Percentiles rank a stretch among this genome's conserved stretches.
phyloP scores from a whole-genome alignment of 345 rosid species.

The Citrus cavaleriei region DNA sequence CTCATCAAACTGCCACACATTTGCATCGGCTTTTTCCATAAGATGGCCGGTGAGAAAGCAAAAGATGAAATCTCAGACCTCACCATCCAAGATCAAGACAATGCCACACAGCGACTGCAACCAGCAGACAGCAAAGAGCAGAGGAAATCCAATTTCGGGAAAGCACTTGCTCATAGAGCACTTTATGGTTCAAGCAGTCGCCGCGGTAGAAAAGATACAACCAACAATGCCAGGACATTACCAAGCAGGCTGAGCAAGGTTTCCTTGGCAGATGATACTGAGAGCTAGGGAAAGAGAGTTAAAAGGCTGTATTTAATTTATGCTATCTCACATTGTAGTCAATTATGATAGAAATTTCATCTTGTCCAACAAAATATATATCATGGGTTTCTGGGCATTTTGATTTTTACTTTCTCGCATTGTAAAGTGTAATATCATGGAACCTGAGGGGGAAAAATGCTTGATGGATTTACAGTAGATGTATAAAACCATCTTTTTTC shows the following conservation, averaged over 20 bases:
- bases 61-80: conserved; percentile 18
- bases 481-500: not conserved
- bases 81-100: conserved; percentile 12
- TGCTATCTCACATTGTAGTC: not conserved
- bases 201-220: conserved; percentile 24
- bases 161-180: conserved; percentile 53
- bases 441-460: not conserved
- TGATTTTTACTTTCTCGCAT: not conserved
- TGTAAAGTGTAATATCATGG: not conserved
- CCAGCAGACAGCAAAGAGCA: conserved; percentile 4
- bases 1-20: conserved; percentile 1
- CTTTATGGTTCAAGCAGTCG: conserved; percentile 33
- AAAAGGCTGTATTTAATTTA: not conserved
- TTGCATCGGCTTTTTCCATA: not conserved
- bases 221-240: conserved; percentile 18
- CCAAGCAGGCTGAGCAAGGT: conserved; percentile 44
- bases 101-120: conserved; percentile 1
- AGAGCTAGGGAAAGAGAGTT: conserved; percentile 11
- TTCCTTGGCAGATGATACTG: conserved; percentile 34
- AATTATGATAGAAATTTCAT: not conserved
- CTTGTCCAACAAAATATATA: not conserved
- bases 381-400: not conserved
- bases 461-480: not conserved
- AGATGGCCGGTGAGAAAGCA: conserved; percentile 37
- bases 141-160: conserved; percentile 25